Conservation (phyloP, 108 stramenopile genomes). For the Pseudonitzschia pungens region DNA sequence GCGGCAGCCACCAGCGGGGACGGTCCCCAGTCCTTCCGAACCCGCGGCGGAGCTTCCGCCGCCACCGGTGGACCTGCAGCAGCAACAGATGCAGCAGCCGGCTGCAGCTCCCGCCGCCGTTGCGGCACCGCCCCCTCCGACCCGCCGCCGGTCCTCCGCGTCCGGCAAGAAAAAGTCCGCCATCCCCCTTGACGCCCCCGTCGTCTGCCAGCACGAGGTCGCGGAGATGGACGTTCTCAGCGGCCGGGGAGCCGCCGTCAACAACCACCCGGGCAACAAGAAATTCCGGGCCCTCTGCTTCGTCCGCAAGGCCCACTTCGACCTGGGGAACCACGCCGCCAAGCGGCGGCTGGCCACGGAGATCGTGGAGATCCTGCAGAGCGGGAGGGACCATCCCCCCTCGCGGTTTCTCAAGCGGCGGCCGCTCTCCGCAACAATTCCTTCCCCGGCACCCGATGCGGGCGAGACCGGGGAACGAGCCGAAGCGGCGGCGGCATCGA, state of each 20-base stretch:
- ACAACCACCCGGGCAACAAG: conserved; percentile 65
- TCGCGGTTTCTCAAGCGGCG: conserved; percentile 52
- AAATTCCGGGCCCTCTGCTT: conserved; percentile 61
- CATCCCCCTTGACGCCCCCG: background rate
- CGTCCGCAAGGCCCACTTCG: conserved; percentile 61
- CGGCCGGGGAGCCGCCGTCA: conserved; percentile 75
- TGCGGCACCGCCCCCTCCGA: background rate
- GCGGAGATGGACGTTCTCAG: conserved; percentile 46
- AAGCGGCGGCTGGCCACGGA: conserved; percentile 66
- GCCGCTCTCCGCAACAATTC: too few relatives aligned
- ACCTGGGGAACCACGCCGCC: conserved; percentile 56
- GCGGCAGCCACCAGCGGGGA: too few relatives aligned
- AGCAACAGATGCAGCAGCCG: background rate
- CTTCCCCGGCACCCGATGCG: too few relatives aligned
- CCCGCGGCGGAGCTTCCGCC: too few relatives aligned
- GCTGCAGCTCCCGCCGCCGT: background rate
- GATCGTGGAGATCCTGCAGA: conserved; percentile 40
- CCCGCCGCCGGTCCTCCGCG: too few relatives aligned
- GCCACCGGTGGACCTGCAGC: background rate
- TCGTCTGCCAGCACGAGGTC: background rate
- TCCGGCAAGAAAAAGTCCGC: background rate
- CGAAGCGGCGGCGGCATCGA: too few relatives aligned
- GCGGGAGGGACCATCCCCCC: conserved; percentile 9
- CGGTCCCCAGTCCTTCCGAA: too few relatives aligned
- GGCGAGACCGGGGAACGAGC: too few relatives aligned